phyloP scores from a whole-genome alignment of 2,329 filamentous ascomycete genomes.

The Arthroderma sp. region DNA sequence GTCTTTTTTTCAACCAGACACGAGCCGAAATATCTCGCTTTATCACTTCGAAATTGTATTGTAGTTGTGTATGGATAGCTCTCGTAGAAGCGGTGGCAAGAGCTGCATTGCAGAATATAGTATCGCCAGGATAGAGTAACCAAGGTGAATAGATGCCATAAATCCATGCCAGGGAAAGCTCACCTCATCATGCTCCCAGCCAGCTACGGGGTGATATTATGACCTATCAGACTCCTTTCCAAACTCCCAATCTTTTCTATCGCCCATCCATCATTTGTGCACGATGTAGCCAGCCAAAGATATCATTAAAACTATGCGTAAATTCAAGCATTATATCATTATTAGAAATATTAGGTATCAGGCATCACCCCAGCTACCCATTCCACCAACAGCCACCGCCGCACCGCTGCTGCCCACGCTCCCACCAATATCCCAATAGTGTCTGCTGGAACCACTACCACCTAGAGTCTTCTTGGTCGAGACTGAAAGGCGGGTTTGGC shows the following conservation, averaged over 20 bases:
- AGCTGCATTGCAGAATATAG: too few species aligned
- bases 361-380: constrained; percentile 70
- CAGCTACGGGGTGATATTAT: constrained; percentile 24
- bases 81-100: too few species aligned
- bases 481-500: constrained; percentile 64
- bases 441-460: constrained; percentile 55
- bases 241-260: too few species aligned
- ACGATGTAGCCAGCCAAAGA: not conserved
- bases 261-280: too few species aligned
- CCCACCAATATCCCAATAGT: constrained; percentile 86
- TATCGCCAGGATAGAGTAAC: too few species aligned
- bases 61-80: too few species aligned
- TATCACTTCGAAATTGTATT: too few species aligned
- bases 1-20: too few species aligned
- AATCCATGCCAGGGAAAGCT: too few species aligned
- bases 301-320: not conserved
- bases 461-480: constrained; percentile 35
- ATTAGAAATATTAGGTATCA: constrained; percentile 16
- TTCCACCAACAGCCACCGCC: constrained; percentile 52
- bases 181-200: constrained; percentile 7
- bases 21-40: too few species aligned
- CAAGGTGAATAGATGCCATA: too few species aligned
- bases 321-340: not conserved
- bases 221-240: constrained; percentile 5
- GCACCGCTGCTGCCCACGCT: constrained; percentile 64